Evolutionary conservation across 495 filamentous ascomycete species (phyloP).

Genomic region (Aspergillus bridgeri): DNA sequence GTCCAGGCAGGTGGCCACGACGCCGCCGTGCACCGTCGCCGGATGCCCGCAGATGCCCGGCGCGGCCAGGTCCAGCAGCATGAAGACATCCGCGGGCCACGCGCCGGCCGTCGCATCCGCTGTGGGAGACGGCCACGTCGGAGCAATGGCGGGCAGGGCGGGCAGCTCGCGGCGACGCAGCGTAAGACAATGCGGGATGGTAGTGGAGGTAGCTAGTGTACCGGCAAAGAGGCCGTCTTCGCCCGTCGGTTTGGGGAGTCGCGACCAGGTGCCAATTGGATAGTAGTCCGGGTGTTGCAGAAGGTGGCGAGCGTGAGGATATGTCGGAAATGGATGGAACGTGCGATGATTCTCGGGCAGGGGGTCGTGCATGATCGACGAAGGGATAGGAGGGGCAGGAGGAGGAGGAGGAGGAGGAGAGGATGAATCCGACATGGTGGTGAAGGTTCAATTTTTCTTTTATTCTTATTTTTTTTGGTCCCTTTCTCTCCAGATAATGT

Average conservation of each 20-base stretch:
- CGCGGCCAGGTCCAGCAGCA: constrained; percentile 32
- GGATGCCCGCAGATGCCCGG: constrained; percentile 42
- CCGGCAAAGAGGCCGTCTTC: constrained; percentile 41
- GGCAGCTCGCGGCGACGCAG: constrained; percentile 30
- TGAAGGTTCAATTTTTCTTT: too few relatives aligned
- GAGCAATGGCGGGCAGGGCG: constrained; percentile 19
- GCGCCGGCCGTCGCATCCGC: constrained; percentile 17
- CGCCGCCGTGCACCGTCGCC: constrained; percentile 38
- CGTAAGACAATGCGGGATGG: constrained; percentile 39
- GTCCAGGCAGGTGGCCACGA: constrained; percentile 71
- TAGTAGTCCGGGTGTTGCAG: constrained; percentile 30
- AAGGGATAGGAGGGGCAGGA: neutral
- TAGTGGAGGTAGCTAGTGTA: constrained; percentile 33
- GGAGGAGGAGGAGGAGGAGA: too few relatives aligned
- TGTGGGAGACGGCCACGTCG: constrained; percentile 34
- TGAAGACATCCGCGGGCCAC: constrained; percentile 35
- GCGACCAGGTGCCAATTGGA: constrained; percentile 36
- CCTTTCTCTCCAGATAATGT: too few relatives aligned
- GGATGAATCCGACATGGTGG: neutral
- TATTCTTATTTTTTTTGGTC: too few relatives aligned
- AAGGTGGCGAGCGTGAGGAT: constrained; percentile 28
- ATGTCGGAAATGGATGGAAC: constrained; percentile 16
- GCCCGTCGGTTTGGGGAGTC: constrained; percentile 33
- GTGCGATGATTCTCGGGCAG: neutral
- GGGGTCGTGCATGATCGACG: constrained; percentile 6